Conservation (phyloP, 441 rosid species). For the Lepidium campestre region DNA sequence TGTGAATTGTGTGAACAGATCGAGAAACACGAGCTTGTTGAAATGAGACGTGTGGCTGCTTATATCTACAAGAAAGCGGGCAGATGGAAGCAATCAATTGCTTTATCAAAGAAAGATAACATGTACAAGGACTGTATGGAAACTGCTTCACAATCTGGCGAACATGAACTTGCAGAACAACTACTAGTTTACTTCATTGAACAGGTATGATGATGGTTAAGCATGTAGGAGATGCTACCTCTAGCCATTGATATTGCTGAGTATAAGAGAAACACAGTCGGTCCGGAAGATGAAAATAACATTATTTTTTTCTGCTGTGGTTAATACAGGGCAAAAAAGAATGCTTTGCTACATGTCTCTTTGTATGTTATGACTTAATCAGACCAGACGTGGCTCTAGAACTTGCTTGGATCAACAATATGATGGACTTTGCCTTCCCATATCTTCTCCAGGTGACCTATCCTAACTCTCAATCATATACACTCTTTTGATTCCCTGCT, state of each 20-base stretch:
- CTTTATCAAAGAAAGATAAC: constrained; percentile 92
- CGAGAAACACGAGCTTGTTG: constrained; percentile 98
- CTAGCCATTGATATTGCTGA: not conserved
- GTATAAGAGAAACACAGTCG: not conserved
- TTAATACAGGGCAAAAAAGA: constrained; percentile 86
- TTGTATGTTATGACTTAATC: constrained; percentile 88
- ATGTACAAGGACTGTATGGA: constrained; percentile 98
- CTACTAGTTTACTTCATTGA: constrained; percentile 93
- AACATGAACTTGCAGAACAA: constrained; percentile 96
- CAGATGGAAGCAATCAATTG: constrained; percentile 99
- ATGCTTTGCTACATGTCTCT: constrained; percentile 95
- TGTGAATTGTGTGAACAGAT: constrained; percentile 40
- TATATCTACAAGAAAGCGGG: constrained; percentile 98
- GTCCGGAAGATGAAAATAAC: not conserved
- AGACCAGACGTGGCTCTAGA: constrained; percentile 88
- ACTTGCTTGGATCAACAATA: constrained; percentile 89
- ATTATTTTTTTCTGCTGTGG: not conserved
- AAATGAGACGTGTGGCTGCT: constrained; percentile 99
- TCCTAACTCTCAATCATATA: not conserved
- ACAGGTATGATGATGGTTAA: constrained; percentile 41
- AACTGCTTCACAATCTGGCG: constrained; percentile 98
- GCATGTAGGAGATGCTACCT: not conserved
- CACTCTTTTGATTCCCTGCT: not conserved
- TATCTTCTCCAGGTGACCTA: constrained; percentile 74
- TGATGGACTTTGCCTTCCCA: constrained; percentile 96